Conservation (phyloP, 805 yeast species). For the Candida silvatica region DNA sequence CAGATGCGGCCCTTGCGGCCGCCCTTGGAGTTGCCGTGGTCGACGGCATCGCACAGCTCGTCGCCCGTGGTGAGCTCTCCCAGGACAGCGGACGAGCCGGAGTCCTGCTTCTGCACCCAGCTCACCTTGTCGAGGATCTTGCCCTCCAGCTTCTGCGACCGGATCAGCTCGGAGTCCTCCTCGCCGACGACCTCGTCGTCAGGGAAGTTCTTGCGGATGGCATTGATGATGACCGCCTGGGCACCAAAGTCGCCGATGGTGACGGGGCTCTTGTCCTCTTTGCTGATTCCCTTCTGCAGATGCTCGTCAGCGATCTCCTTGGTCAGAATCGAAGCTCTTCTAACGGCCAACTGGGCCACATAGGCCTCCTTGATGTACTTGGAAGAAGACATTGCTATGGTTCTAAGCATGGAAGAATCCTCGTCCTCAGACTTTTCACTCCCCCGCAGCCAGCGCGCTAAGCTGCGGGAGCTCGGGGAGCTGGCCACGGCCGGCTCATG, state of each 20-base stretch:
- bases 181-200: constrained; percentile 87
- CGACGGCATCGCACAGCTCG: constrained; percentile 58
- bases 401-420: no score
- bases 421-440: no score
- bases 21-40: constrained; percentile 72
- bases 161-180: constrained; percentile 71
- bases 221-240: constrained; percentile 85
- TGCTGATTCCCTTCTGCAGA: constrained; percentile 52
- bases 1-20: constrained; percentile 79
- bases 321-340: constrained; percentile 75
- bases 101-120: constrained; percentile 40
- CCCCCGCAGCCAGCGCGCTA: no score
- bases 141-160: constrained; percentile 40
- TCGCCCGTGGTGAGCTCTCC: constrained; percentile 36
- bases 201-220: constrained; percentile 74
- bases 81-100: constrained; percentile 21
- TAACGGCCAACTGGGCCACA: constrained; percentile 86
- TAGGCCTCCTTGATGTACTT: constrained; percentile 55
- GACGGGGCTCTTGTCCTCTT: constrained; percentile 88
- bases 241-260: constrained; percentile 96
- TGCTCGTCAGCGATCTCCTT: constrained; percentile 50
- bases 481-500: no score
- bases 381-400: background rate
- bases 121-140: constrained; percentile 54
- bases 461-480: no score